phyloP scores from a whole-genome alignment of 805 yeast species.

The Kluyveromyces aestuarii region DNA sequence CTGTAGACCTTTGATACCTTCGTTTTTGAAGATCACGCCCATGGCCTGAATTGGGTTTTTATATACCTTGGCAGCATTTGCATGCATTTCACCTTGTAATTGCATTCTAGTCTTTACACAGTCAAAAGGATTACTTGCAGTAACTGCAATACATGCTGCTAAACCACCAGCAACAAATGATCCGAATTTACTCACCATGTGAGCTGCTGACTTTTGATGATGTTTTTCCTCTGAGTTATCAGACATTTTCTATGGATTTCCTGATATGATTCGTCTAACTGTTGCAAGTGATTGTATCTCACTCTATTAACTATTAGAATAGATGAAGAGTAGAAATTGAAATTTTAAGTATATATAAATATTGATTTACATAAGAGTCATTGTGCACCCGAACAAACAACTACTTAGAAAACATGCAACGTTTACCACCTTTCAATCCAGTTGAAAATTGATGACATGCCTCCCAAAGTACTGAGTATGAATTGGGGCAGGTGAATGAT shows the following conservation, averaged over 20 bases:
- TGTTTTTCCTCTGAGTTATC: conserved; percentile 1
- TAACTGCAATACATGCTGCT: conserved; percentile 97
- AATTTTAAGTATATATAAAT: too few species aligned
- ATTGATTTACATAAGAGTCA: too few species aligned
- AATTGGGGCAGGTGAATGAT: too few species aligned
- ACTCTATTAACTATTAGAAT: too few species aligned
- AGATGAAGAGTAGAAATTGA: too few species aligned
- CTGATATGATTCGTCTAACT: too few species aligned
- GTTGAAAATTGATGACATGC: too few species aligned
- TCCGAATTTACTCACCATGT: conserved; percentile 54
- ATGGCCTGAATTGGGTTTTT: conserved; percentile 84
- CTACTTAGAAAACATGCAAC: too few species aligned
- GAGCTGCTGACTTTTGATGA: conserved; percentile 39
- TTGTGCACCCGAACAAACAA: too few species aligned
- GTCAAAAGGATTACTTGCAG: conserved; percentile 93
- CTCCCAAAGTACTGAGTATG: too few species aligned
- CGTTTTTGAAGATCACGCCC: conserved; percentile 58
- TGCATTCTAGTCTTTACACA: conserved; percentile 94
- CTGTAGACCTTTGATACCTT: conserved; percentile 83
- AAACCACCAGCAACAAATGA: conserved; percentile 86
- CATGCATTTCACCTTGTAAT: conserved; percentile 81
- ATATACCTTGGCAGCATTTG: conserved; percentile 47
- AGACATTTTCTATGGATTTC: not conserved
- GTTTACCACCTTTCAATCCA: too few species aligned
- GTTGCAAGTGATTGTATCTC: too few species aligned